Evolutionary conservation across 2,329 filamentous ascomycete species (phyloP).

Genomic region (Fusarium dlaminii): DNA sequence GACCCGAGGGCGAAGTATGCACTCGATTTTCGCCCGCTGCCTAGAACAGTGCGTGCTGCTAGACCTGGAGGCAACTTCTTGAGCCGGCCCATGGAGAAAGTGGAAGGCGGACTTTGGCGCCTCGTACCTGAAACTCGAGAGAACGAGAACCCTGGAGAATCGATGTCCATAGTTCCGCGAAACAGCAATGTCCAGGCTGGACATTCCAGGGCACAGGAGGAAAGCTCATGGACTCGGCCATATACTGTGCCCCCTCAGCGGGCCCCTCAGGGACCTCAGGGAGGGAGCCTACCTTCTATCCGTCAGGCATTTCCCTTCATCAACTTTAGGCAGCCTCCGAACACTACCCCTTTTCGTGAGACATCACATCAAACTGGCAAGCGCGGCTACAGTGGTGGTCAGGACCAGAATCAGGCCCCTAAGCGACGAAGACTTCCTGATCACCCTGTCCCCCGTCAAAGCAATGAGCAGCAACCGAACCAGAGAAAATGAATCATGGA

Average conservation of each 20-base stretch:
- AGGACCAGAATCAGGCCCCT: not conserved
- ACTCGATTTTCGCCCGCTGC: not conserved
- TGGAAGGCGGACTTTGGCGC: slow-evolving; percentile 1
- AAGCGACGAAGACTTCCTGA: slow-evolving; percentile 26
- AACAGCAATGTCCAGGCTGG: not conserved
- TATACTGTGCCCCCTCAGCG: not conserved
- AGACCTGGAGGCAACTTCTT: not conserved
- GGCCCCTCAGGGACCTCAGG: not conserved
- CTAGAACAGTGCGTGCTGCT: not conserved
- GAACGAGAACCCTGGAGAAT: not conserved
- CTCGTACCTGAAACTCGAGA: not conserved
- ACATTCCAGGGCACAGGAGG: not conserved
- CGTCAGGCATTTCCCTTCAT: slow-evolving; percentile 21
- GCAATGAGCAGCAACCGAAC: not conserved
- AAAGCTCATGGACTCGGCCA: not conserved
- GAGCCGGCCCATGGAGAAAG: not conserved
- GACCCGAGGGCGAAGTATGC: not conserved
- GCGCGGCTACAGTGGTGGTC: not conserved
- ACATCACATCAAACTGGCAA: not conserved
- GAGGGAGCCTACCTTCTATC: slow-evolving; percentile 12
- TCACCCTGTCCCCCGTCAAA: not conserved
- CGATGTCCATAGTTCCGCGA: not conserved
- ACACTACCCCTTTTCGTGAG: not conserved
- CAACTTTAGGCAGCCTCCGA: not conserved
- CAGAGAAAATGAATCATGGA: not conserved